phyloP scores from a whole-genome alignment of 2,329 filamentous ascomycete species.

The Zymoseptoria crescenta region DNA sequence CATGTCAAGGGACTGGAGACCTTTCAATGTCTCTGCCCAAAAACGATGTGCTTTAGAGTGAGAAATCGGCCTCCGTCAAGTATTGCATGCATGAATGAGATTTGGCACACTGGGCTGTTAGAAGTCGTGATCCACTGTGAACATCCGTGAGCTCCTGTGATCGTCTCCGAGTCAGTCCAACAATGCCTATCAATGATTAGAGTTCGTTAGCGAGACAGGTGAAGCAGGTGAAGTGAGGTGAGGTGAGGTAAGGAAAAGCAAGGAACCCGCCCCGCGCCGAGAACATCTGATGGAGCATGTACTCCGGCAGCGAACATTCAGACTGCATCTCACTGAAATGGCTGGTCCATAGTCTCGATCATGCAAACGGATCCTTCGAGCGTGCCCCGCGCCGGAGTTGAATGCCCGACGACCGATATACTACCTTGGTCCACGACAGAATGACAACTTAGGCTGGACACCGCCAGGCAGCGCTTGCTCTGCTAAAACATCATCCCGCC shows the following conservation, averaged over 20 bases:
- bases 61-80: neutral
- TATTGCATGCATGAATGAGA: neutral
- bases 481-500: no score
- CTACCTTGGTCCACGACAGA: no score
- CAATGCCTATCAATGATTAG: neutral
- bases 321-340: no score
- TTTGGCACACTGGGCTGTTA: neutral
- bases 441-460: no score
- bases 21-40: neutral
- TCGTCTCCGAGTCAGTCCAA: neutral
- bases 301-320: neutral
- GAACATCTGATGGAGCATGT: no score
- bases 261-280: neutral
- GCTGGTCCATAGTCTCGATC: no score
- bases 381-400: no score
- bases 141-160: neutral
- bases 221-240: neutral
- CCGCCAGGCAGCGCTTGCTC: no score
- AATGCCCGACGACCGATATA: no score
- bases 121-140: neutral
- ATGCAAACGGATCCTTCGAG: no score
- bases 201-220: neutral
- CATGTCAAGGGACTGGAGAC: no score
- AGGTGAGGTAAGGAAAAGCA: neutral
- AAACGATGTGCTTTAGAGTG: neutral